Evolutionary conservation across 1,284 basidiomycete species (phyloP).

Genomic region (Apiotrichum veenhuisii): DNA sequence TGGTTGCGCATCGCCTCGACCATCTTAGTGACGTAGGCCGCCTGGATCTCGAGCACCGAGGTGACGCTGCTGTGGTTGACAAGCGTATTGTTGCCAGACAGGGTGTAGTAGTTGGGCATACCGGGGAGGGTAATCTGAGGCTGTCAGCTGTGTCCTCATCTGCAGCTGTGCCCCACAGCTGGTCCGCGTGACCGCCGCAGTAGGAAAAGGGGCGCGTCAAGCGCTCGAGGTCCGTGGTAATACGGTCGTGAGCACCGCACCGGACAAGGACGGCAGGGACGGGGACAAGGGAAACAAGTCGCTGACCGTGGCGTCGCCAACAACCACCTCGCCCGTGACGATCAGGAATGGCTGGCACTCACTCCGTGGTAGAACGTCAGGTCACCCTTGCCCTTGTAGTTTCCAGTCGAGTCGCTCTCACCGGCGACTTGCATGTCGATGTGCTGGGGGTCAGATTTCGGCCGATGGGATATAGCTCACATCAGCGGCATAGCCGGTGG

Average conservation of each 20-base stretch:
- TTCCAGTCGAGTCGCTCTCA: constrained; percentile 14
- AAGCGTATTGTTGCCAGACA: constrained; percentile 34
- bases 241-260: too few relatives aligned
- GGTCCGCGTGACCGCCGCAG: too few relatives aligned
- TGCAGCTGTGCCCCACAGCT: too few relatives aligned
- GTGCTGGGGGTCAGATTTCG: constrained; percentile 4
- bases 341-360: too few relatives aligned
- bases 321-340: too few relatives aligned
- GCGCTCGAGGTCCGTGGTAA: too few relatives aligned
- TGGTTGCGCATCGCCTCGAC: constrained; percentile 17
- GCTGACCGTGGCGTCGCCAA: too few relatives aligned
- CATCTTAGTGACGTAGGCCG: constrained; percentile 17
- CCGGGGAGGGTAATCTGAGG: constrained; percentile 14
- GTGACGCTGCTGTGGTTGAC: constrained; percentile 22
- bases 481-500: constrained; percentile 20
- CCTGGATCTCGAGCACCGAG: constrained; percentile 17
- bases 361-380: constrained; percentile 14
- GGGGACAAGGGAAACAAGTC: too few relatives aligned
- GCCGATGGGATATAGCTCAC: neutral
- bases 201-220: too few relatives aligned
- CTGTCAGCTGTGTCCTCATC: too few relatives aligned
- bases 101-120: constrained; percentile 31
- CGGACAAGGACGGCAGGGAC: too few relatives aligned
- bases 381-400: constrained; percentile 12
- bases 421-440: constrained; percentile 17